phyloP scores from a whole-genome alignment of 257 asterid genomes.

The Scutellaria baicalensis region DNA sequence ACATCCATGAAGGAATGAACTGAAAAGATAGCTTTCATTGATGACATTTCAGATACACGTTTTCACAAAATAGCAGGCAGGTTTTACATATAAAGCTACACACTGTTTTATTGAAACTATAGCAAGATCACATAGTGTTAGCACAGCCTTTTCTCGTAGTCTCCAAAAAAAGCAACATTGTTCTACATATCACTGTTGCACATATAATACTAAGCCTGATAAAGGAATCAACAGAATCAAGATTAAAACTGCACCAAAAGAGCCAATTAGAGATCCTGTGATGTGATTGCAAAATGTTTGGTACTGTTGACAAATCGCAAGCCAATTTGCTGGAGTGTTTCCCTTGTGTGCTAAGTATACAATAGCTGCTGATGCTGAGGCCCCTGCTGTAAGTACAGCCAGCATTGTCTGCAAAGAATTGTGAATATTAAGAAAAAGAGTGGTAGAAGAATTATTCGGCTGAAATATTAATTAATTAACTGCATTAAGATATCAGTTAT shows the following conservation, averaged over 20 bases:
- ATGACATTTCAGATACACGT: no score
- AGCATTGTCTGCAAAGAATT: conserved; percentile 39
- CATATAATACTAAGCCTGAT: conserved; percentile 46
- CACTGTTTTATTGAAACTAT: background rate
- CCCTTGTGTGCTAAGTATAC: conserved; percentile 79
- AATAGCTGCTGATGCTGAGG: conserved; percentile 74
- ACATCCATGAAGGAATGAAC: no score
- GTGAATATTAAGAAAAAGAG: background rate
- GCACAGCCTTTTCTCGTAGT: no score
- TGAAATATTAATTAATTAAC: background rate
- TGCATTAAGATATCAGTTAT: background rate
- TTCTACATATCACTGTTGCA: conserved; percentile 3
- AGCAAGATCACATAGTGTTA: background rate
- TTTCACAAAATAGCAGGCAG: background rate
- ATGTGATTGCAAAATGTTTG: conserved; percentile 49
- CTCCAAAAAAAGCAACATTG: background rate
- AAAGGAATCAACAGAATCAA: conserved; percentile 41
- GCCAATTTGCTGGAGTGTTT: conserved; percentile 73
- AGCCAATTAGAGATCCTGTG: conserved; percentile 69
- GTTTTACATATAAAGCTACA: background rate
- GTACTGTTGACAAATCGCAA: conserved; percentile 58
- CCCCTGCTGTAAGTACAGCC: conserved; percentile 49
- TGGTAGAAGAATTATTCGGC: background rate
- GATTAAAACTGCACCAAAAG: conserved; percentile 41
- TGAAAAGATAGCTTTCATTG: no score